These are phyloP conservation scores for Trametes gibbosa DNA, from an alignment of 768 basidiomycete species.

Conservation along the genomic window DNA sequence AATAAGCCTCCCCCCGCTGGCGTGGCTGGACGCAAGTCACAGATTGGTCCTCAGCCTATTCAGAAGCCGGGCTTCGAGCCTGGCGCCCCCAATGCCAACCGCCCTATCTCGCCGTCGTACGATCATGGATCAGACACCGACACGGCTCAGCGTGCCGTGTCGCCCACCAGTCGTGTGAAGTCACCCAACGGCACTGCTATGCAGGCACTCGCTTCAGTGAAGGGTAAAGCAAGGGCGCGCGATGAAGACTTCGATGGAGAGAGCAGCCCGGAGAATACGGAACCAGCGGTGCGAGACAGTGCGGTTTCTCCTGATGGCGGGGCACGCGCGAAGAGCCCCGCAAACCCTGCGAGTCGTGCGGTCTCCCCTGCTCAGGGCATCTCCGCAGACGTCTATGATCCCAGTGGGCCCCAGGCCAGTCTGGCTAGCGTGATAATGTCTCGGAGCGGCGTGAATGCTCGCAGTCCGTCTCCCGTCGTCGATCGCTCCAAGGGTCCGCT, in stretches of 20 bases:
- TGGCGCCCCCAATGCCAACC: constrained; percentile 36
- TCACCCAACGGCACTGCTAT: constrained; percentile 42
- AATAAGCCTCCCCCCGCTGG: constrained; percentile 37
- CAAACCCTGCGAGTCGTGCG: constrained; percentile 43
- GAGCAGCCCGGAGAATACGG: constrained; percentile 39
- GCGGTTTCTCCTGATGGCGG: constrained; percentile 55
- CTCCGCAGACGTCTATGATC: constrained; percentile 21
- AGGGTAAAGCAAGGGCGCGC: constrained; percentile 47
- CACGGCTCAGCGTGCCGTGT: constrained; percentile 63
- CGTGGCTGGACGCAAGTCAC: constrained; percentile 18
- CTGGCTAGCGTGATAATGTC: constrained; percentile 55
- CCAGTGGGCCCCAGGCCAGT: constrained; percentile 36
- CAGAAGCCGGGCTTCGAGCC: constrained; percentile 2
- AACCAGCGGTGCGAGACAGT: constrained; percentile 44
- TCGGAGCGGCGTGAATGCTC: constrained; percentile 47
- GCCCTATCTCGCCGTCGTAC: constrained; percentile 62
- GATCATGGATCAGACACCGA: constrained; percentile 46
- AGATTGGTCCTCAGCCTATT: constrained; percentile 5
- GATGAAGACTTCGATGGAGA: constrained; percentile 50
- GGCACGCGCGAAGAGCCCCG: constrained; percentile 59
- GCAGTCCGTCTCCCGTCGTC: constrained; percentile 57
- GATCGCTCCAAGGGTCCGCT: constrained; percentile 55
- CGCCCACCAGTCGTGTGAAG: constrained; percentile 46
- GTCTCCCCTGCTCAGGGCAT: constrained; percentile 47
- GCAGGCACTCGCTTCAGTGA: constrained; percentile 35